phyloP scores from a whole-genome alignment of 805 yeast genomes.

The Ogataea ramenticola region DNA sequence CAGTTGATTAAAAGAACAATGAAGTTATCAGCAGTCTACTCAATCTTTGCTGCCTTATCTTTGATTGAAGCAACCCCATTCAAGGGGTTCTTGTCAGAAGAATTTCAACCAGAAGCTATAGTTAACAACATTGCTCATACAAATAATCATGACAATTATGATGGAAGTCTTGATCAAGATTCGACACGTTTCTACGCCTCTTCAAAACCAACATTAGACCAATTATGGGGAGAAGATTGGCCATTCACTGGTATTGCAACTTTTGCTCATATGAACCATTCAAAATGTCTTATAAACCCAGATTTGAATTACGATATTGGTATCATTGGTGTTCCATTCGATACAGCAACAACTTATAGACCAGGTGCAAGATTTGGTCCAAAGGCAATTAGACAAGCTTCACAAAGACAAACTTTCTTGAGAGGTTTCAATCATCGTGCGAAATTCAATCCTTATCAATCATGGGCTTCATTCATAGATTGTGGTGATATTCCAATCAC shows the following conservation, averaged over 20 bases:
- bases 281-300: slow-evolving; percentile 46
- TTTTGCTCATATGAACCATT: slow-evolving; percentile 66
- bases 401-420: slow-evolving; percentile 60
- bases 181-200: background rate
- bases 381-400: slow-evolving; percentile 57
- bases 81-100: background rate
- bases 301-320: slow-evolving; percentile 56
- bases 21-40: background rate
- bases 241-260: slow-evolving; percentile 61
- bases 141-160: no score
- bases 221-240: slow-evolving; percentile 71
- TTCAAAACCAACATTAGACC: slow-evolving; percentile 35
- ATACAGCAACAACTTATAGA: slow-evolving; percentile 72
- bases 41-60: background rate
- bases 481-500: slow-evolving; percentile 55
- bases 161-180: no score
- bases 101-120: background rate
- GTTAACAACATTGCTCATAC: background rate
- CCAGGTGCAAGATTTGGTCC: slow-evolving; percentile 87
- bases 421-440: slow-evolving; percentile 65
- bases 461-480: slow-evolving; percentile 44
- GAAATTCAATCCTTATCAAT: slow-evolving; percentile 39
- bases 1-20: background rate
- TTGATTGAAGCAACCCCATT: background rate
- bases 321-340: slow-evolving; percentile 75